Evolutionary conservation across 2,329 filamentous ascomycete genomes (phyloP).

Genomic region (Alternaria hordeiaustralica): DNA sequence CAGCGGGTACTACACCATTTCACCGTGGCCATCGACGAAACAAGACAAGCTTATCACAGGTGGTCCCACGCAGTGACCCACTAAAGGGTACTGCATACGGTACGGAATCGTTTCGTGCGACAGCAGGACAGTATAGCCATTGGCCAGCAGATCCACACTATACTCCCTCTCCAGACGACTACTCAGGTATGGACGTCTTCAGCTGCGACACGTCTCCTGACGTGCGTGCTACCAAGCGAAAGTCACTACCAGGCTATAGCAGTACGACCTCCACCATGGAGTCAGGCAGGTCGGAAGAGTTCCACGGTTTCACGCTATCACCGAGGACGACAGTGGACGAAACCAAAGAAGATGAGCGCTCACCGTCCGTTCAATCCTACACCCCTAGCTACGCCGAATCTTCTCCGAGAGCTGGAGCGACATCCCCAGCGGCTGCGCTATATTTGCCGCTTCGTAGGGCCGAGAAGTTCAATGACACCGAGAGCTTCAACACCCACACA

Average conservation of each 20-base stretch:
- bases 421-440: too few species aligned
- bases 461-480: neutral
- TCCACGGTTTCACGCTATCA: too few species aligned
- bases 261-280: neutral
- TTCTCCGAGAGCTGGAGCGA: neutral
- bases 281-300: neutral
- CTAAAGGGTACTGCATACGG: neutral
- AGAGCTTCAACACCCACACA: rapidly evolving
- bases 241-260: neutral
- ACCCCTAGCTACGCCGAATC: neutral
- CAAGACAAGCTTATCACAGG: neutral
- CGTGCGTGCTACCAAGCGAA: neutral
- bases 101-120: neutral
- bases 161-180: neutral
- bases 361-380: neutral
- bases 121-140: neutral
- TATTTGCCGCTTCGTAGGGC: neutral
- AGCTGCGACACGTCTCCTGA: neutral
- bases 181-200: neutral
- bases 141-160: too few species aligned
- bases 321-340: neutral
- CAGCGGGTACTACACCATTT: neutral
- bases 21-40: neutral
- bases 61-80: neutral
- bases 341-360: neutral